Evolutionary conservation across 2,329 filamentous ascomycete species (phyloP).

Genomic region (Pyrenophora seminiperda): DNA sequence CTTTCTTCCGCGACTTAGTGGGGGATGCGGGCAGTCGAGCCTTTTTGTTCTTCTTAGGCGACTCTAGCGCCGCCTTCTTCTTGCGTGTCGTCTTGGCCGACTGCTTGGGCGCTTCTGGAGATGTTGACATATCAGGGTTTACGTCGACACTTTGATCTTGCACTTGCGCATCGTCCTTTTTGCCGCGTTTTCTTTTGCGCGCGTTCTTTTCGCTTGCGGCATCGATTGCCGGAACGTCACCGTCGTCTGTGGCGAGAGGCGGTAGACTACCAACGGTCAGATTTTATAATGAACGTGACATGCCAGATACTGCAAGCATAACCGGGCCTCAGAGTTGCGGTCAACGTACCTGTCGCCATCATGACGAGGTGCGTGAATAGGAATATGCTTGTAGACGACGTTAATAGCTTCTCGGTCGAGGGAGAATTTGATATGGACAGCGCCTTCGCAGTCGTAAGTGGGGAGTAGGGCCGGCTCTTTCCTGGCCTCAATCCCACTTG

Average conservation of each 20-base stretch:
- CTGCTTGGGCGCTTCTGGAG: conserved; percentile 22
- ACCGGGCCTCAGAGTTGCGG: too few relatives aligned
- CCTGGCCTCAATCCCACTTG: conserved; percentile 8
- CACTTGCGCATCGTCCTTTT: conserved; percentile 21
- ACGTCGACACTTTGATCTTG: conserved; percentile 17
- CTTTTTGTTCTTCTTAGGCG: conserved; percentile 28
- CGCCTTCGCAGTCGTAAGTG: conserved; percentile 43
- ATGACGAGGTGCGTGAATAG: conserved; percentile 29
- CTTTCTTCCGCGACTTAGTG: conserved; percentile 21
- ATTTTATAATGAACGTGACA: not conserved
- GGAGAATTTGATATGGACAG: conserved; percentile 44
- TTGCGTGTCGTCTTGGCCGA: conserved; percentile 30
- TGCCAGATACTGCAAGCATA: not conserved
- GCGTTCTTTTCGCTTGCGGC: conserved; percentile 14
- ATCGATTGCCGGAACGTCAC: conserved; percentile 3
- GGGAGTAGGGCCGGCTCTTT: conserved; percentile 13
- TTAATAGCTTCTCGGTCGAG: conserved; percentile 42
- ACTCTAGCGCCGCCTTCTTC: conserved; percentile 14
- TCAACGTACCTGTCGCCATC: conserved; percentile 24
- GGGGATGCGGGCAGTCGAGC: conserved; percentile 21
- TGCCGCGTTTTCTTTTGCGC: conserved; percentile 27
- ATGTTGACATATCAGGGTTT: conserved; percentile 30
- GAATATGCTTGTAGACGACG: conserved; percentile 46
- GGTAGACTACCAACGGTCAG: conserved; percentile 9
- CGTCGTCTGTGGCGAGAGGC: conserved; percentile 6